Percentiles rank a stretch among this genome's conserved stretches.
phyloP scores from a whole-genome alignment of 2,329 filamentous ascomycete species.

The Hypocrella siamensis region DNA sequence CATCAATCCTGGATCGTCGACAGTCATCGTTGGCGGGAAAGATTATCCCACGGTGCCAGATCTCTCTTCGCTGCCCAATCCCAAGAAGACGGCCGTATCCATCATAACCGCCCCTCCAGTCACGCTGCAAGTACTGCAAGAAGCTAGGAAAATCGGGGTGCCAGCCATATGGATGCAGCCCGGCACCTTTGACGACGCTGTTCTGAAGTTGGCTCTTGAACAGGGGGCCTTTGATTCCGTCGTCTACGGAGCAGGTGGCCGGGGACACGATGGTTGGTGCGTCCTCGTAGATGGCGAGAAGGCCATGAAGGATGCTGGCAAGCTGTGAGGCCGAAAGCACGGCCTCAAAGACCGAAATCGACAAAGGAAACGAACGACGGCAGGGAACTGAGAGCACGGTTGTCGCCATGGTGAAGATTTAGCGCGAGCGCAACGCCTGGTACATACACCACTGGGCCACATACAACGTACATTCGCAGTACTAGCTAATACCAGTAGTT shows the following conservation, averaged over 20 bases:
- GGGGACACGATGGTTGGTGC: constrained; percentile 67
- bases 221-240: constrained; percentile 52
- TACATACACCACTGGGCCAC: too few species aligned
- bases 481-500: too few species aligned
- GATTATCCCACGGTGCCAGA: constrained; percentile 49
- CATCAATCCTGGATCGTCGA: constrained; percentile 58
- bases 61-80: constrained; percentile 48
- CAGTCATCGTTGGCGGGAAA: constrained; percentile 43
- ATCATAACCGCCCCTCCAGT: constrained; percentile 76
- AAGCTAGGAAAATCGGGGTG: constrained; percentile 61
- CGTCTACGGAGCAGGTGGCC: constrained; percentile 47
- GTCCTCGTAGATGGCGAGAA: constrained; percentile 70
- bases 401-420: too few species aligned
- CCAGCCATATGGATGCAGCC: constrained; percentile 80
- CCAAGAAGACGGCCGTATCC: constrained; percentile 58
- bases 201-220: constrained; percentile 49
- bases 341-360: too few species aligned
- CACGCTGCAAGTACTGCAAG: constrained; percentile 57
- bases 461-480: too few species aligned
- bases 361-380: neutral
- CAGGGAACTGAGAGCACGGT: too few species aligned
- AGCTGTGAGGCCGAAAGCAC: too few species aligned
- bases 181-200: constrained; percentile 67
- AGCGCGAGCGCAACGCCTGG: too few species aligned
- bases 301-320: constrained; percentile 40